Evolutionary conservation across 1,284 basidiomycete species (phyloP).

Genomic region (Puccinia novopanici): DNA sequence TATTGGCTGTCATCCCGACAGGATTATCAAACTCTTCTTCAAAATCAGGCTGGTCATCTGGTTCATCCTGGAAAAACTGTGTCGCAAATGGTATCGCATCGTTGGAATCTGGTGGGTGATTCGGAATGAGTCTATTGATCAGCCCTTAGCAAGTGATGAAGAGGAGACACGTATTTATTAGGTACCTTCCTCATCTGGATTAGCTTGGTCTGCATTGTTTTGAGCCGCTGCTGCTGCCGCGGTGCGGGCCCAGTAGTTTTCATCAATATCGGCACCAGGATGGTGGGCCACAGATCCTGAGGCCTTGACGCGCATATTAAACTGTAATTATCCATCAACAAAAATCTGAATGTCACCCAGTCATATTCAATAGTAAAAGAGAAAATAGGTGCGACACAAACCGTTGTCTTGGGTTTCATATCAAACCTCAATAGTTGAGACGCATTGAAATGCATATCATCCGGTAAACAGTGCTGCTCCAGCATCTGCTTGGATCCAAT

Average conservation of each 20-base stretch:
- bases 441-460: conserved; percentile 96
- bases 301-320: conserved; percentile 51
- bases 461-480: conserved; percentile 80
- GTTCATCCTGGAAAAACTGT: conserved; percentile 86
- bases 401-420: conserved; percentile 90
- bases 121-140: not conserved
- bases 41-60: conserved; percentile 62
- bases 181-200: conserved; percentile 63
- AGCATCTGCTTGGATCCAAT: conserved; percentile 61
- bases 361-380: conserved; percentile 46
- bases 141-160: not conserved
- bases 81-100: conserved; percentile 80
- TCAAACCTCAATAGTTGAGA: conserved; percentile 86
- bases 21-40: conserved; percentile 60
- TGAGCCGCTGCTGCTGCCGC: conserved; percentile 73
- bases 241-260: conserved; percentile 91
- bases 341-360: conserved; percentile 5
- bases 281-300: conserved; percentile 55
- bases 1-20: conserved; percentile 46
- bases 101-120: conserved; percentile 59
- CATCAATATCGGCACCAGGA: conserved; percentile 81
- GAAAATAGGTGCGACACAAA: conserved; percentile 61
- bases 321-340: conserved; percentile 12
- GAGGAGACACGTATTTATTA: not conserved
- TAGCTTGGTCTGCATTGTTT: conserved; percentile 62